phyloP scores from a whole-genome alignment of 2,329 filamentous ascomycete genomes.

The Microthyrium microscopicum region DNA sequence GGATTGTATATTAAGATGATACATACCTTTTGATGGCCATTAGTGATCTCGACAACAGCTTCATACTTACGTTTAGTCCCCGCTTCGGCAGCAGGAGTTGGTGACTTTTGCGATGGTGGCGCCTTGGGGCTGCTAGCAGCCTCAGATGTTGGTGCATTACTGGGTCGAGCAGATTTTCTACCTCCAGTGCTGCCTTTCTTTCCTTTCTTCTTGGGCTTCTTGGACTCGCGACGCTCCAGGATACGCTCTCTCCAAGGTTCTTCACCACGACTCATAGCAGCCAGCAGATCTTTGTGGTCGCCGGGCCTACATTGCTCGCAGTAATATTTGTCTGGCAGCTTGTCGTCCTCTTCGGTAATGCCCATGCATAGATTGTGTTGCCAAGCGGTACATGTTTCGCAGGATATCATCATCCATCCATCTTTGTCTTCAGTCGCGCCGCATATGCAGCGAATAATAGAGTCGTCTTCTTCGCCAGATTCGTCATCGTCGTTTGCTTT shows the following conservation, averaged over 20 bases:
- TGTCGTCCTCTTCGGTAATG: constrained; percentile 57
- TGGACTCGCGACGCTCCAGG: constrained; percentile 44
- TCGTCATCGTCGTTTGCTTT: constrained; percentile 34
- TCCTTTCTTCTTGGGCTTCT: constrained; percentile 38
- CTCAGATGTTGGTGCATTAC: constrained; percentile 46
- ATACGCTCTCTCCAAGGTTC: constrained; percentile 68
- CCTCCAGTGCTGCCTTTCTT: constrained; percentile 20
- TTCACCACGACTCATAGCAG: constrained; percentile 63
- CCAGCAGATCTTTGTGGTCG: constrained; percentile 65
- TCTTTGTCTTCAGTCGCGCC: constrained; percentile 76
- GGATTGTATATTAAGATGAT: not conserved
- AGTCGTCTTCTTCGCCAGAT: constrained; percentile 39
- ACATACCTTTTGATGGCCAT: constrained; percentile 3
- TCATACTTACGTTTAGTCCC: constrained; percentile 5
- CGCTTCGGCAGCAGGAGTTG: constrained; percentile 2
- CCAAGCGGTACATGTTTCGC: constrained; percentile 84
- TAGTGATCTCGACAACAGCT: not conserved
- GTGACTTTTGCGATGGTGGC: constrained; percentile 21
- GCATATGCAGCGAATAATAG: constrained; percentile 85
- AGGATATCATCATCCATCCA: constrained; percentile 86
- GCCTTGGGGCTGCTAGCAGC: constrained; percentile 40
- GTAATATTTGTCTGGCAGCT: constrained; percentile 58
- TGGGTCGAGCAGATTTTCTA: constrained; percentile 39
- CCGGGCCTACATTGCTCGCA: constrained; percentile 81
- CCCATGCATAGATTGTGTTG: constrained; percentile 96